Evolutionary conservation across 148 eudicot species (phyloP).

Genomic region (Agrostemma githago): DNA sequence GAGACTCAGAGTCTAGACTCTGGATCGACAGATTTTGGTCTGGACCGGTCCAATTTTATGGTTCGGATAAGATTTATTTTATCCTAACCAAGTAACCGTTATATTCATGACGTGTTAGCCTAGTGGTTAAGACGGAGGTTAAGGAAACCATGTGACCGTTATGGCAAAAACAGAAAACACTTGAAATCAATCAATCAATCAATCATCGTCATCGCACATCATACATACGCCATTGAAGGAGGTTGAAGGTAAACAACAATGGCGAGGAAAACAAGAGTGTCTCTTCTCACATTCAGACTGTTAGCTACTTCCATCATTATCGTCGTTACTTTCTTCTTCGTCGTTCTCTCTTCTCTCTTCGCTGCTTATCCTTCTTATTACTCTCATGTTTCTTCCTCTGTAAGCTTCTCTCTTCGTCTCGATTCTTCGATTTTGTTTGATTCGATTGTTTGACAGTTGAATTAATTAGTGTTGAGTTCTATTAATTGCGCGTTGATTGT

Average conservation of each 20-base stretch:
- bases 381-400: conserved; percentile 16
- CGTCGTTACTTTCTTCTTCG: conserved; percentile 20
- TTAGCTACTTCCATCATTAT: conserved; percentile 33
- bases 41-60: too few species aligned
- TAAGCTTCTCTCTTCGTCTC: conserved; percentile 14
- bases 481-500: background rate
- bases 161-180: too few species aligned
- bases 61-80: too few species aligned
- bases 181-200: background rate
- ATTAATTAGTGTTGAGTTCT: background rate
- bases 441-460: background rate
- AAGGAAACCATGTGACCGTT: too few species aligned
- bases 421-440: background rate
- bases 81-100: too few species aligned
- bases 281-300: conserved; percentile 24
- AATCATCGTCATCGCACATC: background rate
- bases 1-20: too few species aligned
- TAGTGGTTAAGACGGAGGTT: too few species aligned
- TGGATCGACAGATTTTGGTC: too few species aligned
- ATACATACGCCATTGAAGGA: background rate
- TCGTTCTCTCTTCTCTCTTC: conserved; percentile 18
- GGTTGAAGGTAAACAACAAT: conserved; percentile 4
- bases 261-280: conserved; percentile 21
- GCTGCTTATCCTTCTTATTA: conserved; percentile 16
- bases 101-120: too few species aligned